phyloP scores from a whole-genome alignment of 768 basidiomycete genomes.

The Lactarius indigo region DNA sequence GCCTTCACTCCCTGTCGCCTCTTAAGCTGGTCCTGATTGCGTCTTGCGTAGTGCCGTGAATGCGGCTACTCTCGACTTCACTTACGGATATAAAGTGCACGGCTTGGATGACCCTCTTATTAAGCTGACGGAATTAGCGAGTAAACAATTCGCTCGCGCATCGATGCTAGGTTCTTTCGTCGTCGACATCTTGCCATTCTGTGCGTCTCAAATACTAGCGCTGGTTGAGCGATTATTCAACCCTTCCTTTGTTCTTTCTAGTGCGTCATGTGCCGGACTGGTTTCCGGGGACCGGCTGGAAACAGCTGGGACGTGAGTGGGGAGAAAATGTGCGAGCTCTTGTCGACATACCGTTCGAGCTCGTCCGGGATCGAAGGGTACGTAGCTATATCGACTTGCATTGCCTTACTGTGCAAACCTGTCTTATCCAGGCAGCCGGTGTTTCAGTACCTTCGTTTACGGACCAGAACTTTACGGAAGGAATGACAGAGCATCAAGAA shows the following conservation, averaged over 20 bases:
- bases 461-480: conserved; percentile 1
- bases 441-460: conserved; percentile 12
- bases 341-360: conserved; percentile 25
- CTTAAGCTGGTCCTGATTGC: too few relatives aligned
- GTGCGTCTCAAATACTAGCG: conserved; percentile 18
- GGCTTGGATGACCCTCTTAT: conserved; percentile 31
- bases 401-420: neutral
- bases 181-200: conserved; percentile 28
- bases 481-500: conserved; percentile 13
- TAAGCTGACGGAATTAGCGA: conserved; percentile 23
- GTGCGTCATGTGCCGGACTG: conserved; percentile 32
- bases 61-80: conserved; percentile 30
- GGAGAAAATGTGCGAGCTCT: neutral
- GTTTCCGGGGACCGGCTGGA: conserved; percentile 35
- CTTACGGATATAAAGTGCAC: conserved; percentile 31
- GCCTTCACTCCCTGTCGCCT: neutral
- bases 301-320: conserved; percentile 12
- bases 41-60: conserved; percentile 27
- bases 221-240: neutral
- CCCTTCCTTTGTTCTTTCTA: conserved; percentile 7
- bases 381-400: neutral
- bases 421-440: neutral
- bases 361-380: conserved; percentile 22
- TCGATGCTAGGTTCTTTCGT: conserved; percentile 25
- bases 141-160: conserved; percentile 13